phyloP scores from a whole-genome alignment of 1,284 basidiomycete species.

The Boletus mariae region DNA sequence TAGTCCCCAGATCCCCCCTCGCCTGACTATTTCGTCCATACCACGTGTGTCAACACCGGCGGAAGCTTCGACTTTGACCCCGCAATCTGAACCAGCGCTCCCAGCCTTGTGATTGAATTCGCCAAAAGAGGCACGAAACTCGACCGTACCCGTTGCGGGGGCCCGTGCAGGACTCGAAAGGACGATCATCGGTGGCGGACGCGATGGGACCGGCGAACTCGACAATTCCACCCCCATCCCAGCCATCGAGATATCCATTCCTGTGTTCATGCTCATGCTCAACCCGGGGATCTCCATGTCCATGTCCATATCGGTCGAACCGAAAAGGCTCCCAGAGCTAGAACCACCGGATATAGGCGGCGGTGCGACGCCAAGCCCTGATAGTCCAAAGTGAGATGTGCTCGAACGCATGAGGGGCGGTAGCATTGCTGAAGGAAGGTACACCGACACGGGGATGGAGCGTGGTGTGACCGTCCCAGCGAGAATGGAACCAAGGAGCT shows the following conservation, averaged over 20 bases:
- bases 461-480: slow-evolving; percentile 29
- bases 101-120: slow-evolving; percentile 19
- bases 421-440: slow-evolving; percentile 27
- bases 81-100: slow-evolving; percentile 17
- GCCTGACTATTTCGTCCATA: slow-evolving; percentile 33
- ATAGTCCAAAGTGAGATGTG: slow-evolving; percentile 28
- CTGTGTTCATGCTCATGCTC: slow-evolving; percentile 34
- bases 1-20: slow-evolving; percentile 32
- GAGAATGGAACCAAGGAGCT: slow-evolving; percentile 30
- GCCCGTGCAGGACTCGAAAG: slow-evolving; percentile 22
- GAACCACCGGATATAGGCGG: slow-evolving; percentile 25
- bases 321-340: slow-evolving; percentile 29
- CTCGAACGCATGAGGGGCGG: slow-evolving; percentile 21
- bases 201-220: slow-evolving; percentile 25
- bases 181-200: slow-evolving; percentile 28
- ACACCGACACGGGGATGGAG: slow-evolving; percentile 33
- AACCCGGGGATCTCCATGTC: slow-evolving; percentile 34
- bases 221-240: slow-evolving; percentile 26
- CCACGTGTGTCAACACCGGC: slow-evolving; percentile 27
- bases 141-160: slow-evolving; percentile 20
- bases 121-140: slow-evolving; percentile 30
- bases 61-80: slow-evolving; percentile 27
- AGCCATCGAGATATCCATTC: slow-evolving; percentile 28
- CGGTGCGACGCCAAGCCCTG: slow-evolving; percentile 26
- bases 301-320: slow-evolving; percentile 34